These are phyloP conservation scores for Eucalyptus shirleyi DNA, from an alignment of 345 rosid species.

Conservation along the genomic window DNA sequence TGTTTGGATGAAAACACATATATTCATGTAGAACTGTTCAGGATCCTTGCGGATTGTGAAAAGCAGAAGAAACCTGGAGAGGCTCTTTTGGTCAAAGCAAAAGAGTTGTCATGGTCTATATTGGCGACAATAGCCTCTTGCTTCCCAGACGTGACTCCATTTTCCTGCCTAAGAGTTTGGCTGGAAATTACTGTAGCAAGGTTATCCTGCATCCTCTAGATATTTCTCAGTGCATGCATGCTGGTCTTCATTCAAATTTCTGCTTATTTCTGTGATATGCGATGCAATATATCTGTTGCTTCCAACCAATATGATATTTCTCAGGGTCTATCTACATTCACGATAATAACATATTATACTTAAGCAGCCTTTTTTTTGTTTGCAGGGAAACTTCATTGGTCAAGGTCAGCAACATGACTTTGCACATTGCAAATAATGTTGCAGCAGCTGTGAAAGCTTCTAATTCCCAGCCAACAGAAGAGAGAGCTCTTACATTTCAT, in stretches of 20 bases:
- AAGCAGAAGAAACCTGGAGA: conserved; percentile 73
- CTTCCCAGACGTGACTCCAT: conserved; percentile 75
- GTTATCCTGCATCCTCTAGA: conserved; percentile 8
- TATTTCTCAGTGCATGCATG: background rate
- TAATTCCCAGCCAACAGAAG: conserved; percentile 47
- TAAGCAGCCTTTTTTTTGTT: background rate
- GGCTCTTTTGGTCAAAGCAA: conserved; percentile 75
- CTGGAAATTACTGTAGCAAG: conserved; percentile 99
- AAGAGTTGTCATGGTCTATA: conserved; percentile 91
- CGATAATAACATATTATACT: background rate
- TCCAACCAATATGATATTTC: background rate
- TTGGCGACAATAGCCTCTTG: conserved; percentile 97
- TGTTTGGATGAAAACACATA: conserved; percentile 42
- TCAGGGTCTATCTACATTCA: background rate
- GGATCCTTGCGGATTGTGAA: conserved; percentile 85
- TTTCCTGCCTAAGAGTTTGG: conserved; percentile 87
- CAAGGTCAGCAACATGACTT: conserved; percentile 86
- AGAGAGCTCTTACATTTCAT: conserved; percentile 53
- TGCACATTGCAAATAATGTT: conserved; percentile 76
- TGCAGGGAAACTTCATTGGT: conserved; percentile 93
- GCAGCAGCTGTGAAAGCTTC: conserved; percentile 76
- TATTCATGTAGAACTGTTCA: conserved; percentile 71
- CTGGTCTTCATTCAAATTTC: background rate
- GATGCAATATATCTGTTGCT: background rate
- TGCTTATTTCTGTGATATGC: background rate